Evolutionary conservation across 164 flowering plant genomes (phyloP).

Genomic region (Cinnamomum chago): DNA sequence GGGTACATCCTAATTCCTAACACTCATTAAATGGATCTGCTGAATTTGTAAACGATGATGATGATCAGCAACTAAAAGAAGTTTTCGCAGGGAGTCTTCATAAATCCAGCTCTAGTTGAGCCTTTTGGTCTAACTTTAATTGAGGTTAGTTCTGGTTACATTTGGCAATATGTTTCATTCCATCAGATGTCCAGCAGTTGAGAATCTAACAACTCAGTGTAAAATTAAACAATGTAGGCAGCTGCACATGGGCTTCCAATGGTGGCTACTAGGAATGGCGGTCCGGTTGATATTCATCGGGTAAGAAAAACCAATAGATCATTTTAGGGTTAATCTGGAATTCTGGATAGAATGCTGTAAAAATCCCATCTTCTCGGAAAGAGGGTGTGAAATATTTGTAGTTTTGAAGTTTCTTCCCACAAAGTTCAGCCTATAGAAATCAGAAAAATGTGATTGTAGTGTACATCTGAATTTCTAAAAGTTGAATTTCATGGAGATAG

Average conservation of each 20-base stretch:
- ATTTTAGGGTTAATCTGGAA: neutral
- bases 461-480: neutral
- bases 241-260: slow-evolving; percentile 98
- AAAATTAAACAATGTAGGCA: slow-evolving; percentile 47
- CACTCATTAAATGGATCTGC: neutral
- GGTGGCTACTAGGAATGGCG: slow-evolving; percentile 99
- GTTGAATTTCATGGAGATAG: neutral
- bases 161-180: neutral
- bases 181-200: neutral
- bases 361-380: no score
- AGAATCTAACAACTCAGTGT: slow-evolving; percentile 5
- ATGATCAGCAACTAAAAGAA: neutral
- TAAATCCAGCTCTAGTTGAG: slow-evolving; percentile 94
- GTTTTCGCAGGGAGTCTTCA: slow-evolving; percentile 83
- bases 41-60: neutral
- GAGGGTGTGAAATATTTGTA: no score
- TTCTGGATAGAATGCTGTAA: no score
- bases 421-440: no score
- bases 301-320: slow-evolving; percentile 28
- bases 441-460: neutral
- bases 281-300: slow-evolving; percentile 92
- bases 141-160: slow-evolving; percentile 61
- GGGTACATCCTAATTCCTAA: neutral
- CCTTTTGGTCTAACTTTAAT: slow-evolving; percentile 96
- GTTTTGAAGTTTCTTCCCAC: neutral